Evolutionary conservation across 768 basidiomycete species (phyloP), one percentile per base, ranked within the genome.

Genomic region (Lepiota venenata): DNA sequence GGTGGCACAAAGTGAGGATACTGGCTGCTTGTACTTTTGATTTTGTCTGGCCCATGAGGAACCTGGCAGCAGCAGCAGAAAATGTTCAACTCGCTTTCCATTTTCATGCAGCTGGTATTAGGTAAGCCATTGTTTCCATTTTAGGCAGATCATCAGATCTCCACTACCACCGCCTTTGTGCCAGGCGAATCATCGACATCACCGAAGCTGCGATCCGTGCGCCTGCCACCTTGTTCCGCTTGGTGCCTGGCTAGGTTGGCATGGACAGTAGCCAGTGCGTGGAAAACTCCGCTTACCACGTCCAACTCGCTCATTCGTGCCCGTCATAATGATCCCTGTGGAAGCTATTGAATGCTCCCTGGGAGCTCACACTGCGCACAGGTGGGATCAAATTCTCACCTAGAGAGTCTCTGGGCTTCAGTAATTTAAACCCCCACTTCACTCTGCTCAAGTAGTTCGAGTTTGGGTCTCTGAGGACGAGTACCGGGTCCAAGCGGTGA

Each of bases 231-330:
- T 27, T 38, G 27, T 55, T 32, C 22, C 15, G 25, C 20, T 20
- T 12, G 6, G 43, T 10, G 25, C 43, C 8, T 40, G 5, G 32
- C 38, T 38, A n/a, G 16, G 8, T 44, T 18, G 14, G 67, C 74
- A 42, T 58, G 72, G 81, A 67, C 50, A 16, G 62, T 54, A 0
- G 74, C 78, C 1, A 71, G 67, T 3, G 72, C 65, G 58, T 82
- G 77, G 56, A 74, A 81, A n/a, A 73, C 57, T 2, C 69, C 64
- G 50, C 80, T 73, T 59, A 82, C 75, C 25, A 2, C 61, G 69
- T n/a, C n/a, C n/a, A n/a, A n/a, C n/a, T n/a, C n/a, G n/a, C n/a
- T n/a, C n/a, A n/a, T n/a, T n/a, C n/a, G n/a, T n/a, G n/a, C n/a
- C n/a, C n/a, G n/a, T n/a, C n/a, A n/a, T n/a, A n/a, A n/a, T n/a